Percentiles rank a stretch among this genome's conserved stretches.
phyloP scores from a whole-genome alignment of 2,329 filamentous ascomycete species.

The Zymoseptoria brevis region DNA sequence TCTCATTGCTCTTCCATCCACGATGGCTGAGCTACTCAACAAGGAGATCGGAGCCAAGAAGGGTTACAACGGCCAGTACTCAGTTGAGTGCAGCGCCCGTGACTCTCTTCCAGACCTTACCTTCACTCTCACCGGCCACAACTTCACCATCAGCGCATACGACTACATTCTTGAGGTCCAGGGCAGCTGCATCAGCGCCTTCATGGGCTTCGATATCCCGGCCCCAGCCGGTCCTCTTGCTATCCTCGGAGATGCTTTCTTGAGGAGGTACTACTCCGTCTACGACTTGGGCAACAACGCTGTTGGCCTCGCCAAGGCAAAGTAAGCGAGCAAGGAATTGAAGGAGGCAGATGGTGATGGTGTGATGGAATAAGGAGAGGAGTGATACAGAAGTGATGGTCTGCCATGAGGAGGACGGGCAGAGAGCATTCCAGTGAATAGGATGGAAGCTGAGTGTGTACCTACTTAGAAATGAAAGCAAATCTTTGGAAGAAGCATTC shows the following conservation, averaged over 20 bases:
- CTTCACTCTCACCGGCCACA: conserved; percentile 81
- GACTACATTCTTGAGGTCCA: conserved; percentile 96
- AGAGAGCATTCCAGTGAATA: background rate
- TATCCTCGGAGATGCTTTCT: conserved; percentile 81
- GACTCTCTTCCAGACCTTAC: conserved; percentile 79
- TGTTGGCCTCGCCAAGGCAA: conserved; percentile 82
- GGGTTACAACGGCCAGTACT: conserved; percentile 94
- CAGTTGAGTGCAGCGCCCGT: conserved; percentile 79
- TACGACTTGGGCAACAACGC: conserved; percentile 87
- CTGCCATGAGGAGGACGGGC: no score
- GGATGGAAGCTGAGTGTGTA: background rate
- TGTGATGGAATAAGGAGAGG: background rate
- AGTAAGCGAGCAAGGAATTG: conserved; percentile 39
- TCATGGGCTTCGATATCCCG: conserved; percentile 87
- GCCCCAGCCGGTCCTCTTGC: conserved; percentile 83
- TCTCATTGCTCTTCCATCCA: conserved; percentile 85
- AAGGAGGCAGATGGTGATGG: no score
- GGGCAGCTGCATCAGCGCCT: conserved; percentile 92
- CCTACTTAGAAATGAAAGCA: background rate
- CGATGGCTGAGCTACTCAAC: conserved; percentile 92
- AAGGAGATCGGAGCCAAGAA: conserved; percentile 97
- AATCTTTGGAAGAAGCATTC: background rate
- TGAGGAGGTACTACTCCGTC: conserved; percentile 85
- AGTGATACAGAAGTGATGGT: background rate
- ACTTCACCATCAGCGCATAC: conserved; percentile 80